These are phyloP conservation scores for Lanzia echinophila DNA, from an alignment of 2,329 filamentous ascomycete species.

Conservation along the genomic window DNA sequence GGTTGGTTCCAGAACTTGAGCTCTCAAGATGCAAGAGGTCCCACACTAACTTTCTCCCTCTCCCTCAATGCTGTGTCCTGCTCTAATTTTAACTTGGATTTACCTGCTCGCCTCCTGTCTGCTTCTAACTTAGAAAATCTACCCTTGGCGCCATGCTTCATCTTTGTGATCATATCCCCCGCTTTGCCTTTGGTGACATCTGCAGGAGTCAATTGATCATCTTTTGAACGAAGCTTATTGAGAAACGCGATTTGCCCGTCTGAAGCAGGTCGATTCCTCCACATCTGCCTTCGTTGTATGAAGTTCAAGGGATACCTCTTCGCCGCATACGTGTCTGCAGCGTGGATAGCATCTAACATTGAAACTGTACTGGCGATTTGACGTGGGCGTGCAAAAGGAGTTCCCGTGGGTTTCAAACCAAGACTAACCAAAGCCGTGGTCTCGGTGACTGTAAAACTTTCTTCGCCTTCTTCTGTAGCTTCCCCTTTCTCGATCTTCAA, in stretches of 20 bases:
- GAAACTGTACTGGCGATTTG: conserved; percentile 58
- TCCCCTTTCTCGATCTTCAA: conserved; percentile 40
- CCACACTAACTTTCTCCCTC: conserved; percentile 49
- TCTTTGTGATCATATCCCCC: conserved; percentile 84
- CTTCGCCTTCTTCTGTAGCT: conserved; percentile 15
- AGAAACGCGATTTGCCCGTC: conserved; percentile 61
- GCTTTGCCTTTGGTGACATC: conserved; percentile 74
- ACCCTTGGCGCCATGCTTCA: conserved; percentile 73
- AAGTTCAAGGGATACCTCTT: conserved; percentile 60
- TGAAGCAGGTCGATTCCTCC: conserved; percentile 63
- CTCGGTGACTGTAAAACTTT: conserved; percentile 34
- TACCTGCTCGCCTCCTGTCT: conserved; percentile 44
- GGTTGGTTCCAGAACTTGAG: too few species aligned
- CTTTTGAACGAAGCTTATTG: conserved; percentile 54
- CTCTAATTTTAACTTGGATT: conserved; percentile 33
- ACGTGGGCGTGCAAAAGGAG: conserved; percentile 62
- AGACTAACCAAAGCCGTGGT: conserved; percentile 15
- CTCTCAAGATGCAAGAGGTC: conserved; percentile 38
- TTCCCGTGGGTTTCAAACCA: conserved; percentile 34
- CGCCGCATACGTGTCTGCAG: conserved; percentile 73
- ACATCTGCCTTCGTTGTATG: conserved; percentile 58
- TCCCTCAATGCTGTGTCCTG: conserved; percentile 35
- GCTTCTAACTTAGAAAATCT: conserved; percentile 49
- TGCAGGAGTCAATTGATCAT: conserved; percentile 45
- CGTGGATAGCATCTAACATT: conserved; percentile 71